Evolutionary conservation across 2,329 filamentous ascomycete species (phyloP), one percentile per base, ranked within the genome.

Genomic region (Ilyonectria mors-panacis): DNA sequence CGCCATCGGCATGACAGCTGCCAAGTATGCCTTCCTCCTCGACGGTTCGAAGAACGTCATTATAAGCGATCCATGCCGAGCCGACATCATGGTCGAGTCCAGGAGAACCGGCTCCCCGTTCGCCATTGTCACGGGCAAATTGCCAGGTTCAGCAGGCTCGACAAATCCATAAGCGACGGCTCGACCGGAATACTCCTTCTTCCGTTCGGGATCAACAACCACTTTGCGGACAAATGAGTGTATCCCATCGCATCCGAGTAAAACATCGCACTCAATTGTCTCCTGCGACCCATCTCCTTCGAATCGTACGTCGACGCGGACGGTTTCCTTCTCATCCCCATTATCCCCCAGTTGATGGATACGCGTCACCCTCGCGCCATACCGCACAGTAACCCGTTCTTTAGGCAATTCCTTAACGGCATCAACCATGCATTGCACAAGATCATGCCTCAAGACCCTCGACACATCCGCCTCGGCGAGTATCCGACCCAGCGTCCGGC

Each of bases 161-260:
- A 69, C 66, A 56, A 67, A 74, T 39, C 71, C 75, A 62, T 76
- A 76, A 30, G 72, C 71, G 19, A 51, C 66, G 26, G 63, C 74
- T 33, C 80, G 68, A 21, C 80, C 79, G 1, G 80, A 79, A 65
- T 82, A 82, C 26, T 76, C 76, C 9, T 80, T 73, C 39, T 63
- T 56, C 13, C 69, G 61, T 10, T 47, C 65, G 3, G 73, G 71
- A 30, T 75, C 73, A 21, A 82, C 73, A 56, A 78, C 71, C 2
- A 69, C 42, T 17, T 59, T 72, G 10, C 81, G 78, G 12, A 81
- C 78, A 33, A 70, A 64, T 1, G 80, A 82, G 57, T 82, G 81
- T 28, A 82, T 80, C 2, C 81, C 81, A 70, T 83, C 81, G 69
- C 81, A 82, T 1, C 80, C 81, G 15, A 83, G 67, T 48, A 77